These are phyloP conservation scores for Tuctoria greenei DNA, from an alignment of 176 grass and related monocot genomes.

Conservation along the genomic window DNA sequence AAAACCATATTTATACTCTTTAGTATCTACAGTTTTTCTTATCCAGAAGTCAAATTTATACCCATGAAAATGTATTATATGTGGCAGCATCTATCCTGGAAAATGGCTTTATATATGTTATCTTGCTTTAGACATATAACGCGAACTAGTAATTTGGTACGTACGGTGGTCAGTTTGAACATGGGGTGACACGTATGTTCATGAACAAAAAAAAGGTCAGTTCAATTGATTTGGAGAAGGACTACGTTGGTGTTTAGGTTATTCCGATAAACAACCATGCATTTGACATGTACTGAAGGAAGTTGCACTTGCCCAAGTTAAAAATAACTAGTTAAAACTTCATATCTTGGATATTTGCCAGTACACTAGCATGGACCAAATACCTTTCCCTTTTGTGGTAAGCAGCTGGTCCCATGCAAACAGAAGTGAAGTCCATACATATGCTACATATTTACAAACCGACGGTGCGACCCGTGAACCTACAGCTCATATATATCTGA, in stretches of 20 bases:
- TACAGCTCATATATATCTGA: slow-evolving; percentile 14
- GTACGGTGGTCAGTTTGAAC: neutral
- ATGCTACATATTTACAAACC: neutral
- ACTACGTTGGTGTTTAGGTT: neutral
- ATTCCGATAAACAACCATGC: neutral
- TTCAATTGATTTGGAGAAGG: neutral
- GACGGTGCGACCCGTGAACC: neutral
- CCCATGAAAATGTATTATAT: too few species aligned
- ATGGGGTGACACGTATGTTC: neutral
- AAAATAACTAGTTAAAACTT: neutral
- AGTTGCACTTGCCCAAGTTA: neutral
- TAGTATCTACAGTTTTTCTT: too few species aligned
- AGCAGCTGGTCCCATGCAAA: neutral
- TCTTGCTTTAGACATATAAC: neutral
- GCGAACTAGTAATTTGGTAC: neutral
- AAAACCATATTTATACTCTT: too few species aligned
- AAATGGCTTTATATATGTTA: too few species aligned
- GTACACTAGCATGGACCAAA: neutral
- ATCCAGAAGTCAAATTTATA: too few species aligned
- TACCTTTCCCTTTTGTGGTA: neutral
- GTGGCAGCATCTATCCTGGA: too few species aligned
- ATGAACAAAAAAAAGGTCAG: neutral
- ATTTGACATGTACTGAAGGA: too few species aligned
- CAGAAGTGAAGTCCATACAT: neutral
- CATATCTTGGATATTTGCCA: neutral